Base-by-base conservation (phyloP, 345 rosid genomes). In the Noccaea caerulescens region DNA sequence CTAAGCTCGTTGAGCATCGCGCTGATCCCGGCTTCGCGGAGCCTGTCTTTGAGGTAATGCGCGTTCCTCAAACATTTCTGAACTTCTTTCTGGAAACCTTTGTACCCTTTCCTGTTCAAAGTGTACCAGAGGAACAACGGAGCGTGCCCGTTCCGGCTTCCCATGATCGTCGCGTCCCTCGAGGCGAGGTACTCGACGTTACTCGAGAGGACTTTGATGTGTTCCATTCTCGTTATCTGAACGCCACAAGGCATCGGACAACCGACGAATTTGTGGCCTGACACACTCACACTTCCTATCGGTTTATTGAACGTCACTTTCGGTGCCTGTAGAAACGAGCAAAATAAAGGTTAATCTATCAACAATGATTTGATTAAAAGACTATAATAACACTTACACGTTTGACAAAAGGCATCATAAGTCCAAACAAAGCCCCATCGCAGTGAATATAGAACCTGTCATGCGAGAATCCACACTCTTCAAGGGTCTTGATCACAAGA, bases 241-340 rank as follows among this genome's bases (percentile, higher is more conserved):
- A 93, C 96, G 54, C 97, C 98, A 33, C 98, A 91, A 59, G 97
- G 97, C 98, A 93, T 93, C 52, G 97, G 98, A 72, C 98, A 93
- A 8, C 98, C 96, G 20, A 89, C 91, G 66, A 91, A 93, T 80
- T 93, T 91, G 84, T 93, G 98, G 36, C 94, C 97, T 0, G 98
- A 91, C 27, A 93, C 97, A 66, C 96, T 89, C 16, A 91, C 95
- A 76, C 98, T 93, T 61, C 96, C 98, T 44, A 91, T 91, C 9
- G 97, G 98, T 78, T 93, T 93, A 74, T 87, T 89, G 77, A 91
- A 93, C 9, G 84, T 58, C 37, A 93, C 98, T 76, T 93, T 93
- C 6, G 98, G 97, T 33, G 97, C 98, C 97, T 91, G 81, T 44
- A 25, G 49, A 78, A 1, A 44, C 4, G 7, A 55, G 5, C 6